These are phyloP conservation scores for Aureobasidium mangrovei DNA, from an alignment of 2,329 filamentous ascomycete genomes.

Conservation along the genomic window DNA sequence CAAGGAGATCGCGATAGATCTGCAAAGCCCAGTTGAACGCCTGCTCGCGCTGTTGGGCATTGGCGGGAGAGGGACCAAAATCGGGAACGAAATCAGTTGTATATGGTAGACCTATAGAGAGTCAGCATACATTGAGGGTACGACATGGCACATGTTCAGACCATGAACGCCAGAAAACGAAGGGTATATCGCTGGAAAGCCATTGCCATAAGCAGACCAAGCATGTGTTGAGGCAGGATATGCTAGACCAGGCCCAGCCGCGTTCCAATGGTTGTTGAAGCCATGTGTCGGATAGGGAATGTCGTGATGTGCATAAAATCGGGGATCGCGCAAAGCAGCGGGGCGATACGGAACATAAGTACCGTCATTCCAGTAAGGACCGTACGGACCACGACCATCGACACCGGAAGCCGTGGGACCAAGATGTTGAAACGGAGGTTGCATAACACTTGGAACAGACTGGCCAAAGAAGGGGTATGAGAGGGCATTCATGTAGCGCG, in stretches of 20 bases:
- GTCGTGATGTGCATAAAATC: constrained; percentile 30
- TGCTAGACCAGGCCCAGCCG: background rate
- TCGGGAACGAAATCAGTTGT: background rate
- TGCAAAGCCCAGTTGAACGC: constrained; percentile 39
- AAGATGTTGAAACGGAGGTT: constrained; percentile 50
- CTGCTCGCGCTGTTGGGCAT: constrained; percentile 35
- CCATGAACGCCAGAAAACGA: constrained; percentile 2
- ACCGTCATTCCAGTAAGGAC: constrained; percentile 57
- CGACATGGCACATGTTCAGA: background rate
- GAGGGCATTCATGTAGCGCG: constrained; percentile 16
- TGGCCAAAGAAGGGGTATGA: constrained; percentile 28
- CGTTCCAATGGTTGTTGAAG: background rate
- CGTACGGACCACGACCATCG: constrained; percentile 47
- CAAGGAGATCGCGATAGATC: constrained; percentile 42
- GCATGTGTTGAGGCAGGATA: constrained; percentile 1
- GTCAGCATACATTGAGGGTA: background rate
- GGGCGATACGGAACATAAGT: constrained; percentile 52
- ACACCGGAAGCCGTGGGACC: constrained; percentile 51
- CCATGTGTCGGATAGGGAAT: constrained; percentile 6
- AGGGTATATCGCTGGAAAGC: background rate
- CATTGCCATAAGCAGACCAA: background rate
- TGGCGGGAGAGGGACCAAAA: constrained; percentile 31
- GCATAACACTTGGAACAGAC: constrained; percentile 50
- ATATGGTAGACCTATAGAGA: background rate
- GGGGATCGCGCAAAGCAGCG: constrained; percentile 47